Percentiles rank a stretch among this genome's conserved stretches.
phyloP scores from a whole-genome alignment of 306 rosid species.

The Comarum palustre region DNA sequence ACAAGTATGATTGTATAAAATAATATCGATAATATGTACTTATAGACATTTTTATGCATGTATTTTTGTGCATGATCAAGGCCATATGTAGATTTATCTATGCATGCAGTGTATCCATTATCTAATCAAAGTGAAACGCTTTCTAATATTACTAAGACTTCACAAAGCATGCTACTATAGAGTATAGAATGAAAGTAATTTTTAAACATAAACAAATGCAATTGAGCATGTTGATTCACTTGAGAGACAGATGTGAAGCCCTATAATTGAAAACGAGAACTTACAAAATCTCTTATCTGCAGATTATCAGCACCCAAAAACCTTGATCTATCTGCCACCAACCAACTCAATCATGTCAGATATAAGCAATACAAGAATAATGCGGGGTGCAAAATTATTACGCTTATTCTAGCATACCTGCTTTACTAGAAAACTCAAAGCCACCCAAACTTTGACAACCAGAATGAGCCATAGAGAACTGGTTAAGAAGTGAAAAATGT shows the following conservation, averaged over 20 bases:
- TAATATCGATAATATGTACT: no score
- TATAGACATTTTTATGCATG: no score
- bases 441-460: slow-evolving; percentile 49
- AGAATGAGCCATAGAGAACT: slow-evolving; percentile 60
- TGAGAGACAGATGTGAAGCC: background rate
- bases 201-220: background rate
- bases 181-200: background rate
- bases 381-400: background rate
- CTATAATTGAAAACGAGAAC: slow-evolving; percentile 26
- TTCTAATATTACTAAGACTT: background rate
- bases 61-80: background rate
- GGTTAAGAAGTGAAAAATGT: slow-evolving; percentile 50
- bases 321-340: slow-evolving; percentile 62
- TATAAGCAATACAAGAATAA: slow-evolving; percentile 10
- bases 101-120: background rate
- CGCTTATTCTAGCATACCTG: slow-evolving; percentile 37
- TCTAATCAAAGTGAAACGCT: background rate
- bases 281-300: slow-evolving; percentile 54
- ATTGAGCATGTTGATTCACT: background rate
- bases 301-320: slow-evolving; percentile 45
- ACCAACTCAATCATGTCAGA: slow-evolving; percentile 30
- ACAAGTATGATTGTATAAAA: slow-evolving; percentile 17
- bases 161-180: slow-evolving; percentile 7
- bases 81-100: background rate
- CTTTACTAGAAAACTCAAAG: slow-evolving; percentile 53